Evolutionary conservation across 306 rosid species (phyloP).

Genomic region (Cajanus cajan): DNA sequence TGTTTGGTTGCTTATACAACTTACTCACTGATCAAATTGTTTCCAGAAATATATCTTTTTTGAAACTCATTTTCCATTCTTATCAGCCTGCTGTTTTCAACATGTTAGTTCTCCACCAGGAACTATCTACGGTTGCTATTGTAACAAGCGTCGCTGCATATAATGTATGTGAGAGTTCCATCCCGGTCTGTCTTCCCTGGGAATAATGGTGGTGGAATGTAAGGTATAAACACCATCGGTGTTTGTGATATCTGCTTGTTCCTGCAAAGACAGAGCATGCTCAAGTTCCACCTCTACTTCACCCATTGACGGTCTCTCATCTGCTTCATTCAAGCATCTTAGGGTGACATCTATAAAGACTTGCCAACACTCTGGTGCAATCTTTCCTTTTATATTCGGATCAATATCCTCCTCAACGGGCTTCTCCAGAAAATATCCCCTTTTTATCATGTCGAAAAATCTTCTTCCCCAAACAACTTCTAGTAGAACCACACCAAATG

Average conservation of each 20-base stretch:
- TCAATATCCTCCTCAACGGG: neutral
- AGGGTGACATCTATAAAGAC: neutral
- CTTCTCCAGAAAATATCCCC: neutral
- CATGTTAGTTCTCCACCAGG: too few species aligned
- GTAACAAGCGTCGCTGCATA: too few species aligned
- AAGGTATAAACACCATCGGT: neutral
- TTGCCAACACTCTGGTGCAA: neutral
- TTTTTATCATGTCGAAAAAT: rapidly evolving
- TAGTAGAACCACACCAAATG: neutral
- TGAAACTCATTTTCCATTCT: too few species aligned
- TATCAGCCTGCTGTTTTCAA: too few species aligned
- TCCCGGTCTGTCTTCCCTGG: too few species aligned
- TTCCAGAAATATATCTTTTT: too few species aligned
- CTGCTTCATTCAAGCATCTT: neutral
- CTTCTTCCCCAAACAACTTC: neutral
- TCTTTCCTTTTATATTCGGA: neutral
- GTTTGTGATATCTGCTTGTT: neutral
- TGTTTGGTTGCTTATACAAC: too few species aligned
- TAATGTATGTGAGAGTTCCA: too few species aligned
- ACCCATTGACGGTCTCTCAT: neutral
- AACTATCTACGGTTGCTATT: too few species aligned
- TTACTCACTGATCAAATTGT: too few species aligned
- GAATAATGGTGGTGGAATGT: neutral
- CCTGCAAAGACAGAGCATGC: neutral
- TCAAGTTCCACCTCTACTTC: neutral